phyloP scores from a whole-genome alignment of 2,329 filamentous ascomycete species.

The Phaeoacremonium minimum region DNA sequence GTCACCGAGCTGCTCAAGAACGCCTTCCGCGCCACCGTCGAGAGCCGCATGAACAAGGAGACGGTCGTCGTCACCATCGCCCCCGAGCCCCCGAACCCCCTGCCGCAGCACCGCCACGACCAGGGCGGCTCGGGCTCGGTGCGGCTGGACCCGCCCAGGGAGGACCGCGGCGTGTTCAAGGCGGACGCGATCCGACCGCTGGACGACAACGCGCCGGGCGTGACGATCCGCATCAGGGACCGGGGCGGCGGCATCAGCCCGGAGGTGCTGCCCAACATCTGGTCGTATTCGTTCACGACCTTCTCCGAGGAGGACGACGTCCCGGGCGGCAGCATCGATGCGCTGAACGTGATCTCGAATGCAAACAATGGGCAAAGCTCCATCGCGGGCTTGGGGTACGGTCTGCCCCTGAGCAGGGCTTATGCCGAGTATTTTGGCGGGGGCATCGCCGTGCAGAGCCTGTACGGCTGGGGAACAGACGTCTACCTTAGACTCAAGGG shows the following conservation, averaged over 20 bases:
- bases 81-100: conserved; percentile 46
- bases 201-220: conserved; percentile 68
- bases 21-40: conserved; percentile 88
- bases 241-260: conserved; percentile 90
- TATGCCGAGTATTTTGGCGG: conserved; percentile 99
- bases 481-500: conserved; percentile 64
- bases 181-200: conserved; percentile 50
- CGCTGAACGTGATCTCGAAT: conserved; percentile 70
- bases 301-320: conserved; percentile 66
- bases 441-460: conserved; percentile 88
- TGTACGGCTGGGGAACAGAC: conserved; percentile 86
- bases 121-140: conserved; percentile 14
- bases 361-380: conserved; percentile 71
- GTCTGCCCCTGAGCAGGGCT: conserved; percentile 80
- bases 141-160: conserved; percentile 28
- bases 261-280: conserved; percentile 79
- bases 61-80: conserved; percentile 92
- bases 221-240: conserved; percentile 93
- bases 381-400: conserved; percentile 91
- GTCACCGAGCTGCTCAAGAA: conserved; percentile 96
- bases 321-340: conserved; percentile 51
- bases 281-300: conserved; percentile 97
- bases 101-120: conserved; percentile 5
- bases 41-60: conserved; percentile 72
- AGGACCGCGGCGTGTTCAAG: conserved; percentile 33